These are phyloP conservation scores for Erodium trifolium DNA, from an alignment of 441 rosid species.

Conservation along the genomic window DNA sequence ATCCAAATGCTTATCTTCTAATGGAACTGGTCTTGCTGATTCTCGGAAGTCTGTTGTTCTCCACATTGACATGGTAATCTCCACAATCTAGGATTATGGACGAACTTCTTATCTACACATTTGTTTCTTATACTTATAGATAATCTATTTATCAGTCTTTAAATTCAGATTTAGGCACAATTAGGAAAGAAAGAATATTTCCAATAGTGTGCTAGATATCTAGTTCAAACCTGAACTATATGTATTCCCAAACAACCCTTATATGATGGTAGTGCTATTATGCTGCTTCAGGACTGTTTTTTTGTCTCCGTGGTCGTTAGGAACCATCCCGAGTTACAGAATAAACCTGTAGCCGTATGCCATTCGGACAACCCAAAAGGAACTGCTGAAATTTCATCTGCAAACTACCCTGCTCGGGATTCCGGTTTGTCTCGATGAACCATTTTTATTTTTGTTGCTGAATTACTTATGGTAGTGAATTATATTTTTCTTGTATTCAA, in stretches of 20 bases:
- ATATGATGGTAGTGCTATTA: constrained; percentile 16
- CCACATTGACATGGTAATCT: constrained; percentile 87
- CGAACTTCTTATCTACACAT: constrained; percentile 7
- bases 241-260: background rate
- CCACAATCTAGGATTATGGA: constrained; percentile 12
- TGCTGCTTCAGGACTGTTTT: constrained; percentile 77
- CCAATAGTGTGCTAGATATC: background rate
- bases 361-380: constrained; percentile 91
- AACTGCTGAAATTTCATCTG: constrained; percentile 95
- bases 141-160: constrained; percentile 7
- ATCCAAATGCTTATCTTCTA: constrained; percentile 30
- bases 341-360: constrained; percentile 82
- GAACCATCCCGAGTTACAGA: constrained; percentile 54
- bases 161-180: constrained; percentile 5
- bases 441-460: constrained; percentile 18
- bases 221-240: background rate
- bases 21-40: constrained; percentile 30
- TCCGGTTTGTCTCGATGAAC: constrained; percentile 51
- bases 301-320: constrained; percentile 85
- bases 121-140: constrained; percentile 4
- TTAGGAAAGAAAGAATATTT: constrained; percentile 1
- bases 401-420: constrained; percentile 85
- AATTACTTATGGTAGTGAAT: background rate
- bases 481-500: constrained; percentile 14
- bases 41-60: constrained; percentile 36